Percentiles rank a stretch among this genome's conserved stretches.
phyloP scores from a whole-genome alignment of 2,329 filamentous ascomycete genomes.

The Torrubiella hemipterigena region DNA sequence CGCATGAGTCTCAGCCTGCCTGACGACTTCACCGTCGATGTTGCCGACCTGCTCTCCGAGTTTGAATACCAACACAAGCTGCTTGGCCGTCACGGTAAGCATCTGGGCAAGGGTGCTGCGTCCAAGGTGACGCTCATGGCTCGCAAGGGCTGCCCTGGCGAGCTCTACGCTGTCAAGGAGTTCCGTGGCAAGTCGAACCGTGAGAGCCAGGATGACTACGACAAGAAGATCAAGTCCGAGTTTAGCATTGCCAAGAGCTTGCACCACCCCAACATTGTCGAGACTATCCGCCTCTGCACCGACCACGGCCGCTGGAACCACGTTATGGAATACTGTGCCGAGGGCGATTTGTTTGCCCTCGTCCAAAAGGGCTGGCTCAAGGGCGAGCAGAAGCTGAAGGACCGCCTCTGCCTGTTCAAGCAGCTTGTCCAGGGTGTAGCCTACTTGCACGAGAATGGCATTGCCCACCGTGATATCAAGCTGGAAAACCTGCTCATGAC shows the following conservation, averaged over 20 bases:
- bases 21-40: conserved; percentile 62
- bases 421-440: conserved; percentile 72
- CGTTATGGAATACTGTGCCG: conserved; percentile 84
- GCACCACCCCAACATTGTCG: conserved; percentile 78
- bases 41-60: conserved; percentile 55
- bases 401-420: conserved; percentile 79
- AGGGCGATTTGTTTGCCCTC: conserved; percentile 68
- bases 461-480: conserved; percentile 86
- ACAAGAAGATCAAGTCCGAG: conserved; percentile 84
- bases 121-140: conserved; percentile 74
- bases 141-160: conserved; percentile 50
- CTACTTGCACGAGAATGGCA: conserved; percentile 73
- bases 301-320: conserved; percentile 72
- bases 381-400: conserved; percentile 48
- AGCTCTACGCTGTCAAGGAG: conserved; percentile 77
- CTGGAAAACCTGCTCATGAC: conserved; percentile 76
- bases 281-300: conserved; percentile 65
- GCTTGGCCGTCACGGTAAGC: conserved; percentile 59
- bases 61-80: conserved; percentile 61
- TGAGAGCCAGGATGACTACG: conserved; percentile 64
- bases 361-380: conserved; percentile 61
- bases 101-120: conserved; percentile 71
- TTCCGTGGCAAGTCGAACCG: conserved; percentile 61
- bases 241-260: conserved; percentile 78
- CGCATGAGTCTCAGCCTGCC: conserved; percentile 63